Base-by-base conservation (phyloP, 257 asterid species). In the Echites panduratus region DNA sequence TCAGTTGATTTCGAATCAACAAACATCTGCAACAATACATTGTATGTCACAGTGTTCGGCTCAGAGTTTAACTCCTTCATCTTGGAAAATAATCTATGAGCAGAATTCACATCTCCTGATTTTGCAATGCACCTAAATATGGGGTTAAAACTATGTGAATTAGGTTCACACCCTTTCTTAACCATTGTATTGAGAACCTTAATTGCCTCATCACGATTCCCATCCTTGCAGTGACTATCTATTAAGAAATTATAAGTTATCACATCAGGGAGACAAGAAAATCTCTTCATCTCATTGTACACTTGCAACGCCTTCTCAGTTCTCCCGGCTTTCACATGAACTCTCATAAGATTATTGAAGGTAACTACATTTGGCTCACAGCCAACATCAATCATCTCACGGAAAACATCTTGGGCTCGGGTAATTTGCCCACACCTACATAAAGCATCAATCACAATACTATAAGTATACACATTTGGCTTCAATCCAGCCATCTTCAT, bases 1-100 rank as follows among this genome's bases (percentile, higher is more conserved):
- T 89, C 99, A 1, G 85, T 82, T 9, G 97, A 88, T 75, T 70
- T 94, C 0, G 95, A 84, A 19, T 86, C 89, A 7, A 75, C 84
- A 84, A 94, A 94, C 97, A 94, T 91, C 84, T 89, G 92, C 95
- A 94, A 84, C 87, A 94, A 69, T 70, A 88, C 76, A 67, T 94
- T 94, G 73, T 84, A 89, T 0, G 99, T 91, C 75, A 85, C 93
- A 0, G 88, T 86, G 72, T 87, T 89, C 4, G 97, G 92, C 66
- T 44, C 79, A 65, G 93, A 86, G 0, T 87, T 84, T 70, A 72
- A 77, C 27, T 89, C 95, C 87, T 88, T 94, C 98, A 94, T 91
- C 87, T 67, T 89, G 27, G 79, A 73, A 75, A 81, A 82, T 56
- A 94, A 67, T 50, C 93, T 66, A 47, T 89, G 99, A 52, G 98